Percentiles rank a stretch among this genome's conserved stretches.
phyloP scores from a whole-genome alignment of 345 rosid genomes.

The Brassica carinata region DNA sequence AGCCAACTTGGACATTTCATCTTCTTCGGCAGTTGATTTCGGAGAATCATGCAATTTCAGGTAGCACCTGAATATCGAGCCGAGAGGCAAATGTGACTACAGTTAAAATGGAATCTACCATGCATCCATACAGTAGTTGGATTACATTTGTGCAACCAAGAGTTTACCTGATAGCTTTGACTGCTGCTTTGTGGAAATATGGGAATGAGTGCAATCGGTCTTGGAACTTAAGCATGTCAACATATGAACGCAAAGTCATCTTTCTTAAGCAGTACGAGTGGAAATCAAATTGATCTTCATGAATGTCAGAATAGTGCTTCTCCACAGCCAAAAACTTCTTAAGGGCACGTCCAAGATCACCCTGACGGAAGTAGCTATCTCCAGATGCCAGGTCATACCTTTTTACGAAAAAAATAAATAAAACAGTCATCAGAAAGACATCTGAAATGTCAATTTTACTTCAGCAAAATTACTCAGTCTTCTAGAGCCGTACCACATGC shows the following conservation, averaged over 20 bases:
- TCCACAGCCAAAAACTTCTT: conserved; percentile 96
- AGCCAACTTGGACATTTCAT: conserved; percentile 71
- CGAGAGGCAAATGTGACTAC: conserved; percentile 12
- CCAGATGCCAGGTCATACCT: conserved; percentile 99
- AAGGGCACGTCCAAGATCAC: conserved; percentile 92
- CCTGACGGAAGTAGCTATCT: conserved; percentile 91
- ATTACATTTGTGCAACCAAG: conserved; percentile 21
- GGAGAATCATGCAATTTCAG: conserved; percentile 85
- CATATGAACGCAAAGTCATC: conserved; percentile 95
- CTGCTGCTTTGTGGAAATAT: conserved; percentile 95
- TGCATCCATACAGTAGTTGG: conserved; percentile 13
- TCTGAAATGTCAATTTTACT: conserved; percentile 21
- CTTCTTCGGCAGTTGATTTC: conserved; percentile 74
- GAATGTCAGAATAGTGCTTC: conserved; percentile 97
- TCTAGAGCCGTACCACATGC: conserved; percentile 86
- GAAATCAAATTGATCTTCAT: conserved; percentile 98
- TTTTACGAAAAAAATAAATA: conserved; percentile 11
- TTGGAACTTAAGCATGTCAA: conserved; percentile 98
- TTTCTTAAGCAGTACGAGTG: conserved; percentile 98
- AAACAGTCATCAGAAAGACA: conserved; percentile 26
- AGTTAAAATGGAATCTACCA: conserved; percentile 13
- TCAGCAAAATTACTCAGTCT: conserved; percentile 4
- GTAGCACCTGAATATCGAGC: conserved; percentile 66
- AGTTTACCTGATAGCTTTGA: conserved; percentile 83
- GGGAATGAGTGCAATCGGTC: conserved; percentile 90